Base-by-base conservation (phyloP, 345 rosid genomes). In the Pistacia vera region DNA sequence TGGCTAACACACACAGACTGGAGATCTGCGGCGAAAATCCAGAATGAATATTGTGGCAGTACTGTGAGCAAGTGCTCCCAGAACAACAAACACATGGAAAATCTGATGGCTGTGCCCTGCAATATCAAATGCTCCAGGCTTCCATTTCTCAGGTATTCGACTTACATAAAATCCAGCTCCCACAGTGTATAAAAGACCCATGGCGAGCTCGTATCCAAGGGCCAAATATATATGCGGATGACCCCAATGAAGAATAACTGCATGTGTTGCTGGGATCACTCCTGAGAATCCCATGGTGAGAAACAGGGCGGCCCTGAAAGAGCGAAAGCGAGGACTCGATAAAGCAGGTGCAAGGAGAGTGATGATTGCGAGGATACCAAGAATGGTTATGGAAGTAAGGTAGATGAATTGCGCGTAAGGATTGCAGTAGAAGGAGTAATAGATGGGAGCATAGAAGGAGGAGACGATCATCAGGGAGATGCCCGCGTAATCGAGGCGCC, bases 51-150 rank as follows among this genome's bases (percentile, higher is more conserved):
- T 82, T 2, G 93, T 89, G 63, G 99, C 97, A 49, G 86, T 93
- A 71, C 88, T 55, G 80, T 97, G 99, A 64, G 97, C 88, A 71
- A 97, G 87, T 4, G 99, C 97, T 30, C 87, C 99, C 4, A 88
- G 85, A 51, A 97, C 98, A 68, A 94, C 98, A 79, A 92, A 88
- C 75, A 94, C 91, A 54, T 97, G 97, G 81, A 94, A 97, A 61
- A 97, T 92, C 86, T 94, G 99, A 70, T 97, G 99, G 71, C 97
- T 97, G 66, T 97, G 99, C 60, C 99, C 97, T 28, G 91, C 96
- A 52, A 92, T 86, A 71, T 97, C 99, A 16, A 97, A 97, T n/a
- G 92, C 87, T 0, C 99, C 97, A 0, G 99, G 99, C 77, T 88
- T 91, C 98, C 98, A 96, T 68, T 90, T 83, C 76, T 94, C 98